Evolutionary conservation across 2,329 filamentous ascomycete genomes (phyloP).

Genomic region (Thelonectria discophora): DNA sequence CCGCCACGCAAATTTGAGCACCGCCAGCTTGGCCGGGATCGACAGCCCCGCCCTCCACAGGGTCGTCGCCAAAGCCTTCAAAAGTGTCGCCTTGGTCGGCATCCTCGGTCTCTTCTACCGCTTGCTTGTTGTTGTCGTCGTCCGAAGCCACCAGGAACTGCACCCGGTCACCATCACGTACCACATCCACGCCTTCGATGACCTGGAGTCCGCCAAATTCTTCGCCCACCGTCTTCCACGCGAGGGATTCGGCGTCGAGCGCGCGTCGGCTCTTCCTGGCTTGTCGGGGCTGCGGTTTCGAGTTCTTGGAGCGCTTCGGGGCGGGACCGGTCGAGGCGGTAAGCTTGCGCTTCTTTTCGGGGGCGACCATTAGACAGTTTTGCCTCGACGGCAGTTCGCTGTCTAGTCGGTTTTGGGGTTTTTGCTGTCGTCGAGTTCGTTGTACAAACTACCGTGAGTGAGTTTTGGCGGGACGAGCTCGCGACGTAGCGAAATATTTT

Average conservation of each 20-base stretch:
- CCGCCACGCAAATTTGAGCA: slow-evolving; percentile 45
- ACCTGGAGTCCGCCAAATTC: slow-evolving; percentile 94
- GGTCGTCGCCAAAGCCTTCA: slow-evolving; percentile 68
- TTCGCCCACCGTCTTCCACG: slow-evolving; percentile 83
- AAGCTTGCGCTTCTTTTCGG: slow-evolving; percentile 52
- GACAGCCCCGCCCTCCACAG: slow-evolving; percentile 46
- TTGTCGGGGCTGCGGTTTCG: slow-evolving; percentile 32
- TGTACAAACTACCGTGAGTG: neutral
- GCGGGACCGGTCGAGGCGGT: slow-evolving; percentile 44
- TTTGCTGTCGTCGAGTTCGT: neutral
- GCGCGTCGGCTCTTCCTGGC: slow-evolving; percentile 46
- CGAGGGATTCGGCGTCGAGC: slow-evolving; percentile 58
- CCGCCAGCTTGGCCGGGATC: slow-evolving; percentile 45
- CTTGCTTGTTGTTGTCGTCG: slow-evolving; percentile 29
- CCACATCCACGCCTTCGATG: slow-evolving; percentile 88
- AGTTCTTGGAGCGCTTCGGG: slow-evolving; percentile 50
- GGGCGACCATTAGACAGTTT: slow-evolving; percentile 43
- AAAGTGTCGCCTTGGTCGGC: slow-evolving; percentile 64
- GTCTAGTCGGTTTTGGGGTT: neutral
- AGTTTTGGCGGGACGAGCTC: neutral
- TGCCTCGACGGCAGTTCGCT: slow-evolving; percentile 22
- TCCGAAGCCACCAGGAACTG: slow-evolving; percentile 59
- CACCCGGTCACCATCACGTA: slow-evolving; percentile 68
- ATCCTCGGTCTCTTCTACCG: slow-evolving; percentile 41
- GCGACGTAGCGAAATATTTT: neutral